These are phyloP conservation scores for Lodderomyces metapsilosis DNA, from an alignment of 1,139 yeast genomes.

Conservation along the genomic window DNA sequence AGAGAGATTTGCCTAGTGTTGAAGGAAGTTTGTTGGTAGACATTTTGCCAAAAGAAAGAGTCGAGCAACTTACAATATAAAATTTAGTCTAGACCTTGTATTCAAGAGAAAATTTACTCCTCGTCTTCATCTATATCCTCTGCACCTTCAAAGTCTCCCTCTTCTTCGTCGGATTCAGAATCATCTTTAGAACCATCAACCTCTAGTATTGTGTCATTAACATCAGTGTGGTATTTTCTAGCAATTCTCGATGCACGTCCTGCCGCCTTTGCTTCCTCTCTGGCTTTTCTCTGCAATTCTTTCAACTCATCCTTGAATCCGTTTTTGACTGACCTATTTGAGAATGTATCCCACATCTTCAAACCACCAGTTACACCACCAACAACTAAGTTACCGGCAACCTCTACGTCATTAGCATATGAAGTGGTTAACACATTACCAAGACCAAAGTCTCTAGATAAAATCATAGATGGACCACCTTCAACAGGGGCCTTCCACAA, in stretches of 20 bases:
- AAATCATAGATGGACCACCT: conserved; percentile 79
- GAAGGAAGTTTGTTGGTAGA: conserved; percentile 67
- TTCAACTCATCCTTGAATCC: conserved; percentile 61
- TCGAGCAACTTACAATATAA: conserved; percentile 25
- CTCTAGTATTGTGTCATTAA: conserved; percentile 57
- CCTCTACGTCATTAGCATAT: conserved; percentile 86
- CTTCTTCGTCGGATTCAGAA: conserved; percentile 56
- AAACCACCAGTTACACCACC: conserved; percentile 88
- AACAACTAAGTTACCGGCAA: conserved; percentile 76
- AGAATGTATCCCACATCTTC: conserved; percentile 90
- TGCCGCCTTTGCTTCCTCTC: conserved; percentile 49
- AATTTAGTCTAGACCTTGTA: not conserved
- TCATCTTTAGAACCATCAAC: conserved; percentile 53
- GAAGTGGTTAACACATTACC: conserved; percentile 86
- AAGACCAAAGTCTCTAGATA: conserved; percentile 89
- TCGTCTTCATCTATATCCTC: conserved; percentile 8
- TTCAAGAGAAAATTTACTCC: not conserved
- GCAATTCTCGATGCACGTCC: conserved; percentile 74
- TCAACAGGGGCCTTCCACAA: conserved; percentile 73
- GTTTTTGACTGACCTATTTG: conserved; percentile 74
- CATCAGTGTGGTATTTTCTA: conserved; percentile 57
- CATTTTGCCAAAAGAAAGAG: conserved; percentile 84
- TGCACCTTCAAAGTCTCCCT: conserved; percentile 20
- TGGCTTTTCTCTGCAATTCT: conserved; percentile 54
- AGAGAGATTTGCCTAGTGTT: conserved; percentile 42